Evolutionary conservation across 805 yeast genomes (phyloP).

Genomic region (Hanseniaspora lindneri): DNA sequence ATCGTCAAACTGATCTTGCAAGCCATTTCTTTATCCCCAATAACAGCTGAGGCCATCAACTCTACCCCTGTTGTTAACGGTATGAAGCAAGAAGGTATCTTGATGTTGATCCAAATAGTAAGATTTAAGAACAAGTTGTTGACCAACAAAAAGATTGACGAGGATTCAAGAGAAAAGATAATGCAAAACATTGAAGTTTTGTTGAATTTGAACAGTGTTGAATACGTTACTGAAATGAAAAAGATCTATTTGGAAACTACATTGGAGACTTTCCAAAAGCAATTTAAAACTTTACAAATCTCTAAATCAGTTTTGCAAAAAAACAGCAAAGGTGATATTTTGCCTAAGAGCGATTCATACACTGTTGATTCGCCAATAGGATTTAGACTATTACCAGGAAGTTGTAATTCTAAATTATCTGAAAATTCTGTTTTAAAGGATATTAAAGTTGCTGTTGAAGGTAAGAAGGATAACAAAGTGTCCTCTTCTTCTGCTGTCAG

Average conservation of each 20-base stretch:
- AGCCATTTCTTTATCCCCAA: constrained; percentile 43
- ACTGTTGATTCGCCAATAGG: constrained; percentile 58
- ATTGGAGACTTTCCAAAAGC: constrained; percentile 65
- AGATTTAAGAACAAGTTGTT: constrained; percentile 62
- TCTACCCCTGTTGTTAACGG: constrained; percentile 59
- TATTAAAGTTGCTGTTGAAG: constrained; percentile 40
- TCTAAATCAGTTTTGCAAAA: constrained; percentile 25
- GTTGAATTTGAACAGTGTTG: constrained; percentile 37
- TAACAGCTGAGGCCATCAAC: constrained; percentile 5
- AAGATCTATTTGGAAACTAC: constrained; percentile 69
- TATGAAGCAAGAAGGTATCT: constrained; percentile 84
- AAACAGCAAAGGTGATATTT: constrained; percentile 38
- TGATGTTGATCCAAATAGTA: constrained; percentile 80
- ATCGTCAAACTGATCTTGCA: constrained; percentile 79
- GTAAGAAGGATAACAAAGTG: constrained; percentile 40
- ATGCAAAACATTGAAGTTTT: constrained; percentile 74
- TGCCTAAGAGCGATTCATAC: constrained; percentile 55
- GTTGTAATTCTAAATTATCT: constrained; percentile 26
- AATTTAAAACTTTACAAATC: constrained; percentile 37
- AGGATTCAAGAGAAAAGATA: constrained; percentile 92
- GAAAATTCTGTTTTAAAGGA: constrained; percentile 46
- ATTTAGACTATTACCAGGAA: constrained; percentile 63
- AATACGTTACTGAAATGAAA: constrained; percentile 34
- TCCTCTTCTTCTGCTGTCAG: constrained; percentile 1
- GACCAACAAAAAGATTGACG: constrained; percentile 71